Conservation (phyloP, 129 eudicot genomes). For the Escallonia herrerae region DNA sequence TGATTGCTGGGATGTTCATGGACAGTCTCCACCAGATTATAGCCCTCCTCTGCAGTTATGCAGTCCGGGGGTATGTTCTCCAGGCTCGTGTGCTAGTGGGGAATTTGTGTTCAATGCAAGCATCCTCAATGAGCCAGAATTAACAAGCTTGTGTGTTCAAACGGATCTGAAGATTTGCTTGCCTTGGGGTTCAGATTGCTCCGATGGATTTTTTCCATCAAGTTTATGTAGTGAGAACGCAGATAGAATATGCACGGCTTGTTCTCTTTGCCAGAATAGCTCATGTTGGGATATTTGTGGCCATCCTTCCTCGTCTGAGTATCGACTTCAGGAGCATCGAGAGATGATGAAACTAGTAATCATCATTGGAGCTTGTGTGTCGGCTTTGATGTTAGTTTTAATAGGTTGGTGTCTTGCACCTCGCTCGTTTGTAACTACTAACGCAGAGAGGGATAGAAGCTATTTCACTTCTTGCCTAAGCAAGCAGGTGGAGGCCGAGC, state of each 20-base stretch:
- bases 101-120: constrained; percentile 14
- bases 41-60: constrained; percentile 18
- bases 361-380: constrained; percentile 3
- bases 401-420: constrained; percentile 5
- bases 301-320: constrained; percentile 7
- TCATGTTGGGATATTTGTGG: constrained; percentile 14
- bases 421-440: background rate
- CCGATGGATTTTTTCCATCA: constrained; percentile 13
- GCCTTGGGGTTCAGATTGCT: constrained; percentile 18
- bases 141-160: constrained; percentile 11
- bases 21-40: constrained; percentile 10
- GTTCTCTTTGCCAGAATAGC: constrained; percentile 18
- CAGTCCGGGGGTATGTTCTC: constrained; percentile 15
- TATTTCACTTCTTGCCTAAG: constrained; percentile 6
- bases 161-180: constrained; percentile 9
- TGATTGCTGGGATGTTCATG: constrained; percentile 18
- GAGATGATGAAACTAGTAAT: constrained; percentile 7
- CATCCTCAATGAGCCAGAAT: constrained; percentile 13
- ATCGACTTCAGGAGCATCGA: constrained; percentile 2
- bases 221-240: constrained; percentile 13
- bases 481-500: constrained; percentile 14
- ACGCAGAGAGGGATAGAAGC: background rate
- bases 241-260: constrained; percentile 9
- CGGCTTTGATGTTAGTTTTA: background rate
- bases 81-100: constrained; percentile 8